Conservation (phyloP, 495 filamentous ascomycete genomes). For the Trichoderma erinaceum region DNA sequence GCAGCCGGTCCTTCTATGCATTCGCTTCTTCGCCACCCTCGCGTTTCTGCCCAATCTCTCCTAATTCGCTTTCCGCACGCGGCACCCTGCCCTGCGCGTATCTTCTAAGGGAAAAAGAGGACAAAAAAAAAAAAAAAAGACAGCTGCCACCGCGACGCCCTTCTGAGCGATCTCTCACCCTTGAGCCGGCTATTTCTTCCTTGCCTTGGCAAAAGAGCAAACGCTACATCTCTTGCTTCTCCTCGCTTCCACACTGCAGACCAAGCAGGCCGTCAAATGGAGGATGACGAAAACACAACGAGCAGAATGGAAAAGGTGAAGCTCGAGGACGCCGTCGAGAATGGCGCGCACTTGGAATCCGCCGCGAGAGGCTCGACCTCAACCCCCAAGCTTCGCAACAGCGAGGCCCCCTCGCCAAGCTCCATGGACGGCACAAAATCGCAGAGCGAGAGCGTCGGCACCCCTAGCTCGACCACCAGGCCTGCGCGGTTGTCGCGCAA, state of each 20-base stretch:
- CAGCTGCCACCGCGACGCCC: conserved; percentile 9
- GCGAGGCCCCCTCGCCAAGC: conserved; percentile 28
- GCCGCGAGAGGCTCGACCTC: not conserved
- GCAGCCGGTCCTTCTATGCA: conserved; percentile 12
- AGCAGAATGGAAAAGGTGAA: conserved; percentile 28
- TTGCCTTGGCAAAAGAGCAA: conserved; percentile 2
- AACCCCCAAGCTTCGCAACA: not conserved
- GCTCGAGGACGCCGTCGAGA: conserved; percentile 27
- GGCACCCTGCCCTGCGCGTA: conserved; percentile 14
- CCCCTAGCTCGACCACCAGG: conserved; percentile 35
- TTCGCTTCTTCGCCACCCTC: not conserved
- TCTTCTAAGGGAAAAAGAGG: not conserved
- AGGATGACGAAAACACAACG: conserved; percentile 33
- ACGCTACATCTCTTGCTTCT: conserved; percentile 13
- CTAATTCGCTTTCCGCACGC: conserved; percentile 19
- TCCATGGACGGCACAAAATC: conserved; percentile 41
- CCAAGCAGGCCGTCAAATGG: conserved; percentile 27
- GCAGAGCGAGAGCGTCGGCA: conserved; percentile 35
- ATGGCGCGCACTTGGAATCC: conserved; percentile 19
- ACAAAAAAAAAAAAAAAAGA: not conserved
- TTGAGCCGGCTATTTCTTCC: conserved; percentile 6
- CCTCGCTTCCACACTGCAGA: conserved; percentile 17
- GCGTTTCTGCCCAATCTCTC: conserved; percentile 12
- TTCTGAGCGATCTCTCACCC: not conserved
- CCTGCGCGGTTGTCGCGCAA: conserved; percentile 69